Evolutionary conservation across 192 early-diverging fungal genomes (phyloP).

Genomic region (Umbelopsis sp.): DNA sequence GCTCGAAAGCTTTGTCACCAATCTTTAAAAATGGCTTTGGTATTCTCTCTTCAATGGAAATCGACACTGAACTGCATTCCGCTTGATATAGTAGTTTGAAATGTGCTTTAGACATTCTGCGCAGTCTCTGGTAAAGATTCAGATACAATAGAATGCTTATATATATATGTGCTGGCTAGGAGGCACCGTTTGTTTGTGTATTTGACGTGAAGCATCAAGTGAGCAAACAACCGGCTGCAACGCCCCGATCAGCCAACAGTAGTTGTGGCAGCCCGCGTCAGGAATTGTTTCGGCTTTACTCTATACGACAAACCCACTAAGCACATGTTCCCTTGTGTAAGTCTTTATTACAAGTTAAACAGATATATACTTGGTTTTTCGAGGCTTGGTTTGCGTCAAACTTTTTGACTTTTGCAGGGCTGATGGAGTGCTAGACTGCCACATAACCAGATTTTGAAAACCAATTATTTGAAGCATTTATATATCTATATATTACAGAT

Average conservation of each 20-base stretch:
- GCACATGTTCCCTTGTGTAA: background rate
- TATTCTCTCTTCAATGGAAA: constrained; percentile 11
- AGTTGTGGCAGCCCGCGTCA: background rate
- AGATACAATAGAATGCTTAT: background rate
- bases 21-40: background rate
- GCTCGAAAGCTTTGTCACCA: background rate
- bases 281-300: background rate
- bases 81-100: background rate
- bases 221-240: background rate
- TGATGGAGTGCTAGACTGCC: too few species aligned
- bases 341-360: background rate
- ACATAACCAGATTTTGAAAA: too few species aligned
- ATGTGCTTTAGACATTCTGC: background rate
- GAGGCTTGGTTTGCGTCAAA: too few species aligned
- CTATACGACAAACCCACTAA: background rate
- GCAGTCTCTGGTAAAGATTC: background rate
- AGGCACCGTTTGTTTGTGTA: constrained; percentile 4
- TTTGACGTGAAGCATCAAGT: constrained; percentile 6
- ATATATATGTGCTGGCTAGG: constrained; percentile 3
- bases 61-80: background rate
- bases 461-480: background rate
- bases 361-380: too few species aligned
- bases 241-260: background rate
- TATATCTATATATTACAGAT: background rate
- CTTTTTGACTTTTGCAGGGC: too few species aligned